Conservation (phyloP, 495 filamentous ascomycete species). For the Hypoxylon trugodes region DNA sequence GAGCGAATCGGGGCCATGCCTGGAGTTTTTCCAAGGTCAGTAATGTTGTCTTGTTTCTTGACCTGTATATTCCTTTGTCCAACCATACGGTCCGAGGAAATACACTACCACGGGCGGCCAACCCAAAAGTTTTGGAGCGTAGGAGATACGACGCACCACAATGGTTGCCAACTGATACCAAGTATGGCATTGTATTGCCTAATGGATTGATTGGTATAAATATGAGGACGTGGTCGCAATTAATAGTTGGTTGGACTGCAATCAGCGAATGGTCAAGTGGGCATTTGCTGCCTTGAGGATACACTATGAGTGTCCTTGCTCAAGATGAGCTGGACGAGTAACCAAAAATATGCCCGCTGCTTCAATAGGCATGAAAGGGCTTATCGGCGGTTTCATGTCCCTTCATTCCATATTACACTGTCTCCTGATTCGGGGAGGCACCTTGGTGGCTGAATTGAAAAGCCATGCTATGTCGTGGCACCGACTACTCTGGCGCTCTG, state of each 20-base stretch:
- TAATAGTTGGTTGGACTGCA: not conserved
- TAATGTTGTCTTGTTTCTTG: conserved; percentile 1
- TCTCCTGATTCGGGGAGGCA: conserved; percentile 1
- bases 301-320: not conserved
- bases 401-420: not conserved
- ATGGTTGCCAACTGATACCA: not conserved
- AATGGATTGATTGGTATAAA: not conserved
- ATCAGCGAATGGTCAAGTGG: conserved; percentile 4
- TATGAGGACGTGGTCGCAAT: not conserved
- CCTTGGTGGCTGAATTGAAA: conserved; percentile 15
- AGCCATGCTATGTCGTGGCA: conserved; percentile 20
- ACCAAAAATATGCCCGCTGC: not conserved
- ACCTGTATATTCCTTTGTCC: not conserved
- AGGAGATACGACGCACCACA: not conserved
- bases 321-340: not conserved
- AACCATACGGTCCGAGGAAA: not conserved
- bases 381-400: not conserved
- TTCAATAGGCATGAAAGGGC: not conserved
- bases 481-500: conserved; percentile 5
- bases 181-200: too few relatives aligned
- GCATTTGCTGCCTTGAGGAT: conserved; percentile 2
- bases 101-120: not conserved
- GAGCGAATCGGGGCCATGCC: conserved; percentile 37
- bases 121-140: not conserved
- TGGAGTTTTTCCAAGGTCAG: conserved; percentile 51